Conservation (phyloP, 2,329 filamentous ascomycete species). For the Colletotrichum kahawae region DNA sequence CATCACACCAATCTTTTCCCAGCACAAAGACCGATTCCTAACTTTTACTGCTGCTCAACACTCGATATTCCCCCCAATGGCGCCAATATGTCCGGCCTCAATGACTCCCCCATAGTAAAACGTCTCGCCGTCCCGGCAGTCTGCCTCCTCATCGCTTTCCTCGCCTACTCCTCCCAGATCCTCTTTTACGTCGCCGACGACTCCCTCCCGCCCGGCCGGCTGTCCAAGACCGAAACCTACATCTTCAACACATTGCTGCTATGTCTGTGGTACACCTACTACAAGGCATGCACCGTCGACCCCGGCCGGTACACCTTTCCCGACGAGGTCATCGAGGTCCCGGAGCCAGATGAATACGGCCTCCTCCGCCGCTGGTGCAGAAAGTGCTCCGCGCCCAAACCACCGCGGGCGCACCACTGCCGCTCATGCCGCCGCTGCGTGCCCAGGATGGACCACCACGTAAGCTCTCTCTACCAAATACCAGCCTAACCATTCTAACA, state of each 20-base stretch:
- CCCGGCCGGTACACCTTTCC: constrained; percentile 60
- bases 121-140: constrained; percentile 72
- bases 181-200: constrained; percentile 67
- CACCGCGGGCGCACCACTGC: constrained; percentile 82
- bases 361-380: constrained; percentile 66
- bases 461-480: no score
- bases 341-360: constrained; percentile 31
- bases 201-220: constrained; percentile 61
- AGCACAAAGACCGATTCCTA: background rate
- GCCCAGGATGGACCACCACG: constrained; percentile 50
- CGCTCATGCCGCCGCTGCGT: constrained; percentile 76
- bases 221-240: constrained; percentile 60
- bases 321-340: constrained; percentile 35
- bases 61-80: constrained; percentile 11
- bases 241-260: constrained; percentile 70
- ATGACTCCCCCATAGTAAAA: constrained; percentile 46
- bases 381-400: constrained; percentile 77
- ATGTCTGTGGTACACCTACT: constrained; percentile 74
- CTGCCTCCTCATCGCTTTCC: constrained; percentile 68
- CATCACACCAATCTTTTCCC: background rate
- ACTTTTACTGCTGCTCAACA: background rate
- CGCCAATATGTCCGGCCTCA: constrained; percentile 46
- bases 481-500: no score
- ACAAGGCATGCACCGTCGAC: constrained; percentile 60
- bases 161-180: constrained; percentile 75